A percentile compares a stretch with the other conserved stretches of the same genome.
These are phyloP conservation scores for Apium graveolens DNA, from an alignment of 129 eudicot species.

Conservation along the genomic window DNA sequence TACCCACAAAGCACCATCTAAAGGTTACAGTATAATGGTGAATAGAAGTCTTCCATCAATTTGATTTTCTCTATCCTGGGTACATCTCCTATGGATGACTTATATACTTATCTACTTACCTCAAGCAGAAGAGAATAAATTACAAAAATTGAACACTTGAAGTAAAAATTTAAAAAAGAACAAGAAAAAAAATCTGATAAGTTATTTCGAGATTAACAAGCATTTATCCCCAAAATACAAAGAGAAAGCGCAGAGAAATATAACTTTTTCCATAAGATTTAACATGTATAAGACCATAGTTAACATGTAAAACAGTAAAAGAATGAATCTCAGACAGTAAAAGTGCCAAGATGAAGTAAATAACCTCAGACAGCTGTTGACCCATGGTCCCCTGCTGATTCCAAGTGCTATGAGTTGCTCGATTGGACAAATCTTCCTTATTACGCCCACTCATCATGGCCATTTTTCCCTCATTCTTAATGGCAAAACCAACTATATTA, in stretches of 20 bases:
- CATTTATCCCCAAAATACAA: neutral
- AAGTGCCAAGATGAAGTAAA: slow-evolving; percentile 10
- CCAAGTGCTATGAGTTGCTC: slow-evolving; percentile 9
- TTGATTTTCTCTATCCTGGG: neutral
- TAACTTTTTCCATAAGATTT: neutral
- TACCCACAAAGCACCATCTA: neutral
- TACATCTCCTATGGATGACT: neutral
- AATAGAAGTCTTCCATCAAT: neutral
- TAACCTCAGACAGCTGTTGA: slow-evolving; percentile 41
- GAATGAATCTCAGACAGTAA: neutral
- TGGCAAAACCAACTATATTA: slow-evolving; percentile 37
- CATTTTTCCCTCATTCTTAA: slow-evolving; percentile 32
- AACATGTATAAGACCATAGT: neutral
- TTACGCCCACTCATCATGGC: slow-evolving; percentile 26
- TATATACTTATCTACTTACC: neutral
- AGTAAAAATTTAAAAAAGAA: neutral
- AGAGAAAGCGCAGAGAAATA: neutral
- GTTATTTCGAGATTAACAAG: neutral
- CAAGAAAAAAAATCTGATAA: neutral
- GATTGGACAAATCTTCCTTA: slow-evolving; percentile 28
- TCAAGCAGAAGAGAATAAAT: neutral
- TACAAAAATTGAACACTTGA: neutral
- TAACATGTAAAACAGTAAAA: neutral
- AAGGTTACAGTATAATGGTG: neutral
- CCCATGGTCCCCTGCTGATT: slow-evolving; percentile 23